A percentile compares a stretch with the other conserved stretches of the same genome.
Conservation (phyloP, 306 rosid species). For the Prunus davidiana region DNA sequence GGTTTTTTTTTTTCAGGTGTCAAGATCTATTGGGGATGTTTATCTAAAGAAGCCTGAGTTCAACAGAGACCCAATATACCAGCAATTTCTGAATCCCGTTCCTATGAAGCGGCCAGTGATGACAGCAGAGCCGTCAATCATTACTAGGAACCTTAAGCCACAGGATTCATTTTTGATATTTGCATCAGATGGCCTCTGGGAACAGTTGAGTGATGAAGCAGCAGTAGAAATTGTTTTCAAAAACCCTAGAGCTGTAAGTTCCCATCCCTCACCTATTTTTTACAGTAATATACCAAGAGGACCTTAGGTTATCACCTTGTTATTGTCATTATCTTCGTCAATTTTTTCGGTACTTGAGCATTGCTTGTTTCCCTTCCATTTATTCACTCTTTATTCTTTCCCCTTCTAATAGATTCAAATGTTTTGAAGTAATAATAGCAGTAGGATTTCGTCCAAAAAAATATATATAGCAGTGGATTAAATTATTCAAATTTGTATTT, state of each 20-base stretch:
- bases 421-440: background rate
- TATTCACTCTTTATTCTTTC: background rate
- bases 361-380: background rate
- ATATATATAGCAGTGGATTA: background rate
- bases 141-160: constrained; percentile 58
- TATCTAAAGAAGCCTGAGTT: constrained; percentile 87
- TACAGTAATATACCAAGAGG: background rate
- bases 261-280: background rate
- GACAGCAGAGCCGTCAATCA: constrained; percentile 90
- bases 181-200: constrained; percentile 99
- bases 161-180: constrained; percentile 87
- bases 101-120: constrained; percentile 82
- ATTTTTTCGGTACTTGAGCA: background rate
- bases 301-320: background rate
- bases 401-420: background rate
- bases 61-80: constrained; percentile 65
- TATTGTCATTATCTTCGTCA: too few species aligned
- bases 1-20: constrained; percentile 54
- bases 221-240: constrained; percentile 87
- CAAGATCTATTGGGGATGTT: constrained; percentile 91
- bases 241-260: constrained; percentile 88
- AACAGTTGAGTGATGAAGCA: constrained; percentile 78
- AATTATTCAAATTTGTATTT: background rate
- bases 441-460: background rate
- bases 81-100: constrained; percentile 63